Conservation (phyloP, 495 filamentous ascomycete genomes). For the Neurospora tetrasperma region DNA sequence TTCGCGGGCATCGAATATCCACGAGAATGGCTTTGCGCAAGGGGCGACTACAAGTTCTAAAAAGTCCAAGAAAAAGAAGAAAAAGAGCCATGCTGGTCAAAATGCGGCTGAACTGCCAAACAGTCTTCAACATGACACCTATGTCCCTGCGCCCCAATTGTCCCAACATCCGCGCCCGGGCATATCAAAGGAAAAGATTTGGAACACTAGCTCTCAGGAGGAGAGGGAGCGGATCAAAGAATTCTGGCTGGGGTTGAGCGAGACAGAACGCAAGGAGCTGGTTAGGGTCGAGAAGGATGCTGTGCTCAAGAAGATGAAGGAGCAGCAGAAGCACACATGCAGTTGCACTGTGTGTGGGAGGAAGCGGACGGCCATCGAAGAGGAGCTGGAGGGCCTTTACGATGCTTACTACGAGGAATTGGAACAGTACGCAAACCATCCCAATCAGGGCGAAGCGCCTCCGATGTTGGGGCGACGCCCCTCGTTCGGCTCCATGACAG, state of each 20-base stretch:
- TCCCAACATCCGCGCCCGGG: slow-evolving; percentile 31
- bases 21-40: slow-evolving; percentile 10
- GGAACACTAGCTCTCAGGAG: slow-evolving; percentile 89
- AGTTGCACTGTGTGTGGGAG: slow-evolving; percentile 95
- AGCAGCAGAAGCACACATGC: slow-evolving; percentile 98
- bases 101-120: slow-evolving; percentile 6
- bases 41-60: slow-evolving; percentile 29
- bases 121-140: slow-evolving; percentile 11
- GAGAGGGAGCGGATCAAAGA: slow-evolving; percentile 96
- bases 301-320: slow-evolving; percentile 98
- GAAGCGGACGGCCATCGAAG: slow-evolving; percentile 94
- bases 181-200: slow-evolving; percentile 74
- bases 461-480: slow-evolving; percentile 59
- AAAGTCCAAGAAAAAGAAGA: slow-evolving; percentile 59
- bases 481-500: slow-evolving; percentile 42
- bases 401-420: slow-evolving; percentile 98
- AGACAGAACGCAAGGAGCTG: slow-evolving; percentile 83
- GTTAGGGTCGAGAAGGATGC: slow-evolving; percentile 99
- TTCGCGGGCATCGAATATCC: not conserved
- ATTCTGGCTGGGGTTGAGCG: slow-evolving; percentile 94
- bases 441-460: slow-evolving; percentile 49
- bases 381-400: slow-evolving; percentile 97
- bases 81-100: slow-evolving; percentile 17
- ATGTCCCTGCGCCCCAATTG: slow-evolving; percentile 9
- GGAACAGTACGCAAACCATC: slow-evolving; percentile 91